These are phyloP conservation scores for Aquilaria yunnanensis DNA, from an alignment of 345 rosid species.

Conservation along the genomic window DNA sequence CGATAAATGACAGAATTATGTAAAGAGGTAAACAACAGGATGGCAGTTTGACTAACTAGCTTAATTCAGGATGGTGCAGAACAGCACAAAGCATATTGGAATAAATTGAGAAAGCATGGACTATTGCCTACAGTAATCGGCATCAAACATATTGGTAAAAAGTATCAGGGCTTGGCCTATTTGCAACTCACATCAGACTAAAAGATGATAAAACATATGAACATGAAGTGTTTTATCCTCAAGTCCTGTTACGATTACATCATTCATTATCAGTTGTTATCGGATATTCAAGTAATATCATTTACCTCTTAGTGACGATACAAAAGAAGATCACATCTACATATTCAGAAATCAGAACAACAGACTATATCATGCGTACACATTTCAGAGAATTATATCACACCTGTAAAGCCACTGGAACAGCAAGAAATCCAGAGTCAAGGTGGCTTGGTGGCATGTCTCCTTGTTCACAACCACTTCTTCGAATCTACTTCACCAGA, in stretches of 20 bases:
- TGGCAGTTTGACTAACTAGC: too few species aligned
- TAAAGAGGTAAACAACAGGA: too few species aligned
- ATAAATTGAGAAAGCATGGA: too few species aligned
- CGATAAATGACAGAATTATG: too few species aligned
- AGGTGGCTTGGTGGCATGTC: conserved; percentile 16
- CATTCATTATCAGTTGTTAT: not conserved
- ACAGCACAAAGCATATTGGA: too few species aligned
- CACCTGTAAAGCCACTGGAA: not conserved
- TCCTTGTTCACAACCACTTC: conserved; percentile 21
- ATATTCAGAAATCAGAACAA: not conserved
- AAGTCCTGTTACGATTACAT: not conserved
- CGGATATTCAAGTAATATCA: not conserved
- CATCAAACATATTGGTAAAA: too few species aligned
- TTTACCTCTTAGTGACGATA: not conserved
- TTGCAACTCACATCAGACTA: too few species aligned
- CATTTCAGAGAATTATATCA: not conserved
- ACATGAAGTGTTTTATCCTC: not conserved
- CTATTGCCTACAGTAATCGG: too few species aligned
- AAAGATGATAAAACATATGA: not conserved
- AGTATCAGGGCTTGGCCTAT: too few species aligned
- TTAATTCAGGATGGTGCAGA: too few species aligned
- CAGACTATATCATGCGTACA: not conserved
- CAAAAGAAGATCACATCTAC: conserved; percentile 2
- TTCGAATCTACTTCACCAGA: conserved; percentile 9
- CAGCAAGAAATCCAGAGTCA: conserved; percentile 1